Base-by-base conservation (phyloP, 192 early-diverging fungal genomes). In the Podila epicladia region DNA sequence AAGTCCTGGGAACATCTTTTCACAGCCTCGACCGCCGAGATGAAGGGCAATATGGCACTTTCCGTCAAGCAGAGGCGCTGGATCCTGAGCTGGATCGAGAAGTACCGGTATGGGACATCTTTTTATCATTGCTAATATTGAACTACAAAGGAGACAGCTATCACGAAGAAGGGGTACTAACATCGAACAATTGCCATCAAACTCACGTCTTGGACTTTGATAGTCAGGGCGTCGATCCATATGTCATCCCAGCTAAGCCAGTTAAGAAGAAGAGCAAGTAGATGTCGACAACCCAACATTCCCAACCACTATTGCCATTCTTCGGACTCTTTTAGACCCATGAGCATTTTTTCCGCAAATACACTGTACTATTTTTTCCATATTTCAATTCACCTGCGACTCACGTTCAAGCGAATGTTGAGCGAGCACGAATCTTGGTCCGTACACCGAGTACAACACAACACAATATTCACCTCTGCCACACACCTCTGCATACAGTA, bases 1-100 rank as follows among this genome's bases (percentile, higher is more conserved):
- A 75, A 87, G 74, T 72, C 75, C 62, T 93, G 92, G 92, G 87
- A 91, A 17, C 85, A 89, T 29, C 64, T 93, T 61, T 93, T 93
- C 65, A 84, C 78, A 20, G 85, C 84, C 41, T 64, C 80, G 38
- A 75, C 87, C 13, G 24, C 28, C 5, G 83, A 72, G 37, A 89
- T 93, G 92, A 91, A 88, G 75, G 51, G 45, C 11, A 83, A 87
- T 22, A 64, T 92, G 87, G 86, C 84, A 0, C 84, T 93, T 11
- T 72, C 84, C 0, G 84, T 87, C 58, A 89, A 89, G 76, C 87
- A 91, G 68, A 86, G 91, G 76, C 91, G 88, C 77, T 93, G 77
- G 77, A 69, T 80, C 29, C 50, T 80, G 71, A 71, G 58, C 71
- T 80, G 77, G 77, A 73, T 60, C 49, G 77, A 80, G 66, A 80